Evolutionary conservation across 2,329 filamentous ascomycete genomes (phyloP), one percentile per base, ranked within the genome.

Genomic region (Magnaporthiopsis rhizophila): DNA sequence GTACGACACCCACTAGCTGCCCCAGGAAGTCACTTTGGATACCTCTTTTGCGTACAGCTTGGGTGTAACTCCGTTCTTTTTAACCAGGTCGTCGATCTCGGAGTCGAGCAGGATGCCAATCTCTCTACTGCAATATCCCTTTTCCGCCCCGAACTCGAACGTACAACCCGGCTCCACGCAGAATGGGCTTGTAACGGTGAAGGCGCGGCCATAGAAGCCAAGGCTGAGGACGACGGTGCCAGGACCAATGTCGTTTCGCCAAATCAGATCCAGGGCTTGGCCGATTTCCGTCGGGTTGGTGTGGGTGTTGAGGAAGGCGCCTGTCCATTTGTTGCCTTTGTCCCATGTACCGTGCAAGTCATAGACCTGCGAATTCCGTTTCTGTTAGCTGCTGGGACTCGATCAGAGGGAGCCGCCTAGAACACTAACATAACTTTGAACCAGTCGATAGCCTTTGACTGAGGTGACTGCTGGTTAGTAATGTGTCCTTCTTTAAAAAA

Each of bases 211-310:
- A 64, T 83, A 82, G 63, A 79, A 81, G 2, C 69, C 77, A 9
- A 76, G 32, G 0, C 80, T 80, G 0, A 84, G 64, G 4, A 70
- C 71, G 6, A 84, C 71, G 59, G 80, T 77, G 0, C 66, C 60
- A 0, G 80, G 75, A 2, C 72, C 65, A 18, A 84, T 72, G 28
- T 76, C 68, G 34, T 75, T 77, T 7, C 77, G 72, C 79, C 81
- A 83, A 2, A 84, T 69, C 0, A 83, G 74, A 2, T 81, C 74
- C 0, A 82, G 65, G 0, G 71, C 71, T 0, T 67, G 32, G 2
- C 78, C 68, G 34, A 80, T 79, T 66, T 81, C 79, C 1, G 78
- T 79, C 5, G 81, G 61, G 65, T 82, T 81, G 0, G 79, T 79
- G 63, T 81, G 79, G 0, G 73, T 67, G 28, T 73, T 70, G 12